Conservation (phyloP, 768 basidiomycete species). For the Goffeauzyma gilvescens region DNA sequence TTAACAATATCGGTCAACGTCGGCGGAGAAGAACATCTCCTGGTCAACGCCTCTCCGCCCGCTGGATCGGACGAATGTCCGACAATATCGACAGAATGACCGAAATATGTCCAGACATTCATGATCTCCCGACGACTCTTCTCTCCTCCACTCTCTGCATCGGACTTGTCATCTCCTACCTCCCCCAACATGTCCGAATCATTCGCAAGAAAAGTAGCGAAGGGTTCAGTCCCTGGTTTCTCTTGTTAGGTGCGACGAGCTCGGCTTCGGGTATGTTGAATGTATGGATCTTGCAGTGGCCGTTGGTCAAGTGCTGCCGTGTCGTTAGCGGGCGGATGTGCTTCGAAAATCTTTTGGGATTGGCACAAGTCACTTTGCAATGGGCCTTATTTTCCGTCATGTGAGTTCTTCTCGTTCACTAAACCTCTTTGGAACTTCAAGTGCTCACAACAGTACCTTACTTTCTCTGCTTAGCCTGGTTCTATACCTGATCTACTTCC, state of each 20-base stretch:
- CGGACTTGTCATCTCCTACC: constrained; percentile 63
- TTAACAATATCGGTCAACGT: too few relatives aligned
- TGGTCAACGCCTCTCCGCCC: too few relatives aligned
- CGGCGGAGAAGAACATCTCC: too few relatives aligned
- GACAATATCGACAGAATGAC: too few relatives aligned
- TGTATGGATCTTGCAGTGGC: constrained; percentile 71
- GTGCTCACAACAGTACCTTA: neutral
- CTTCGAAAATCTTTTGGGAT: constrained; percentile 58
- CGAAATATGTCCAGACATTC: too few relatives aligned
- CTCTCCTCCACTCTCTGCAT: constrained; percentile 47
- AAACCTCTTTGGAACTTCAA: neutral
- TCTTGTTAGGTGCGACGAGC: constrained; percentile 53
- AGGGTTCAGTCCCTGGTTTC: constrained; percentile 39
- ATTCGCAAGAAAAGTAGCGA: constrained; percentile 58
- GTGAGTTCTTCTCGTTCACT: constrained; percentile 38
- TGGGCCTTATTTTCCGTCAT: constrained; percentile 70
- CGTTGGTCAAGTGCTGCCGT: constrained; percentile 59
- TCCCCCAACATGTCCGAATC: constrained; percentile 45
- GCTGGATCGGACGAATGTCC: too few relatives aligned
- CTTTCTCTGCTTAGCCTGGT: constrained; percentile 43
- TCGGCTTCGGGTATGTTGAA: constrained; percentile 68
- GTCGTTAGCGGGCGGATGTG: constrained; percentile 53
- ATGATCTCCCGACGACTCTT: constrained; percentile 51
- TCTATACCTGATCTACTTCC: constrained; percentile 83
- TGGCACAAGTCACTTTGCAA: constrained; percentile 61